Evolutionary conservation across 257 asterid species (phyloP).

Genomic region (Plantago elongata): DNA sequence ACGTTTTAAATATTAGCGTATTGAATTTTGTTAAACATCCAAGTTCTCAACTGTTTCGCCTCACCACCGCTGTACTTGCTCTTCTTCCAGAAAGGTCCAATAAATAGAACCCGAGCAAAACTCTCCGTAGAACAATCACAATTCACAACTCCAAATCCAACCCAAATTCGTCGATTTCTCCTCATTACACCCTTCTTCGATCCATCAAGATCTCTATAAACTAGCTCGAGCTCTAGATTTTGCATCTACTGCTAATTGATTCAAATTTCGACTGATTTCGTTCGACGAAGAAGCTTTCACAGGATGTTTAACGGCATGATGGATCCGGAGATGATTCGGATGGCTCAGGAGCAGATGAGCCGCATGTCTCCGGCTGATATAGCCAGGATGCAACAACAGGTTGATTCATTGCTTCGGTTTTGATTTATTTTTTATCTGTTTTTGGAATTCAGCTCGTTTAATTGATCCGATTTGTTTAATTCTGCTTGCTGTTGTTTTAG

Average conservation of each 20-base stretch:
- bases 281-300: background rate
- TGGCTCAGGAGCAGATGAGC: conserved; percentile 99
- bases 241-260: background rate
- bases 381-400: conserved; percentile 97
- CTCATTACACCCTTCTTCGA: background rate
- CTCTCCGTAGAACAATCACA: background rate
- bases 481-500: background rate
- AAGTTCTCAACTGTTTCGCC: too few relatives aligned
- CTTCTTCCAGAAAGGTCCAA: background rate
- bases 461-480: background rate
- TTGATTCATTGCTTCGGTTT: background rate
- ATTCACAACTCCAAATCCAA: background rate
- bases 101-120: background rate
- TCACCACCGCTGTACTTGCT: too few relatives aligned
- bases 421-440: background rate
- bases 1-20: too few relatives aligned
- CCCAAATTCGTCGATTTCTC: conserved; percentile 18
- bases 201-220: too few relatives aligned
- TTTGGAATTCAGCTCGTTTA: background rate
- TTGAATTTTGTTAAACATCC: too few relatives aligned
- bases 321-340: conserved; percentile 90
- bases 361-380: conserved; percentile 95
- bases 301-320: conserved; percentile 79
- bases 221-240: too few relatives aligned
- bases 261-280: background rate